Evolutionary conservation across 73 alveolate genomes (phyloP), one percentile per base, ranked within the genome.

Genomic region (Vitrella brassicaformis): DNA sequence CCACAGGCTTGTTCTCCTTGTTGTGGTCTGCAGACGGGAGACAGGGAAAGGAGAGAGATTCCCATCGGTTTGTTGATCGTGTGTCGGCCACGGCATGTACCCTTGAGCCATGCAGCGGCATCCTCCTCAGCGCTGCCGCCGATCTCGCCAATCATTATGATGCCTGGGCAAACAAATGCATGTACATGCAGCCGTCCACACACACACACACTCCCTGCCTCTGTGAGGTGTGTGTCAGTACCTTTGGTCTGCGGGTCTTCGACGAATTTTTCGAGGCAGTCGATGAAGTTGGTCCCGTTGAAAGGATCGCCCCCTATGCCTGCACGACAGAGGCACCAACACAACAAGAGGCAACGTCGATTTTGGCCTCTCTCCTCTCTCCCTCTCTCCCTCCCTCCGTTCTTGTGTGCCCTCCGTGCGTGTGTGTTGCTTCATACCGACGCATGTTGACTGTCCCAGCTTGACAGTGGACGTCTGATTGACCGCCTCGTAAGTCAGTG

Each of bases 251-350:
- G 22, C 22, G 4, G 22, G 14, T 39, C 56, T 14, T 39, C 56
- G 29, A 56, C 30, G 69, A 91, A 91, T 68, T 90, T 82, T 80
- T 88, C 96, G 66, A 93, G 82, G 77, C 86, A 93, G 79, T 93
- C 98, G 71, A 93, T 93, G 89, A 93, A 93, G 90, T 93, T 92
- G 71, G 98, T 91, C 71, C 98, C 98, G 71, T 91, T 93, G 90
- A 93, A 92, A 46, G 98, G 98, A 81, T 93, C 98, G 31, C 98
- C 98, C 30, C 98, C 98, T 71, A 90, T 90, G 31, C 97, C 94
- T 30, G 68, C 64, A 39, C 70, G 47, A 39, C 4, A 39, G 56
- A 8, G 56, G 56, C 22, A 39, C 56, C 4, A 14, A 39, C 4
- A 39, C 56, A 39, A 14, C 4, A 39, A 39, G 56, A 39, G n/a